Conservation (phyloP, 2,329 filamentous ascomycete species). For the Blumeria hordei region DNA sequence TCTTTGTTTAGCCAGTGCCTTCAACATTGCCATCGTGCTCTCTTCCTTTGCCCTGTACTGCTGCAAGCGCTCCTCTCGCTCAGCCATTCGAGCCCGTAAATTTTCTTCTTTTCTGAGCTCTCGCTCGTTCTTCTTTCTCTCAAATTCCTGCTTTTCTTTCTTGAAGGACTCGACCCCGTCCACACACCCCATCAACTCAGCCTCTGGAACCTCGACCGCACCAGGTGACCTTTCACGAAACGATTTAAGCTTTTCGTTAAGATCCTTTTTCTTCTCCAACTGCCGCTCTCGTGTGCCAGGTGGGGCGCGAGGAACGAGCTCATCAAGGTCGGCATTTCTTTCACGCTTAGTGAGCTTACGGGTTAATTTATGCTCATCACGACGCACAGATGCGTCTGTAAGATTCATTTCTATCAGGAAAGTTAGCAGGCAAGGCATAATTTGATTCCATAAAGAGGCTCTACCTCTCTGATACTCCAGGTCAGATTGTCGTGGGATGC, state of each 20-base stretch:
- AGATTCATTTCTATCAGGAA: slow-evolving; percentile 15
- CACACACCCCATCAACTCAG: slow-evolving; percentile 53
- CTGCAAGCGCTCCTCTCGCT: slow-evolving; percentile 53
- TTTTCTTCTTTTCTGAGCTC: slow-evolving; percentile 67
- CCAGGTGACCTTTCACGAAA: slow-evolving; percentile 48
- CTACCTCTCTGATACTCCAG: slow-evolving; percentile 34
- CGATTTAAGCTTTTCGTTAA: slow-evolving; percentile 45
- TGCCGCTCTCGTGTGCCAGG: slow-evolving; percentile 60
- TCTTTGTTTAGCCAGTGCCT: slow-evolving; percentile 51
- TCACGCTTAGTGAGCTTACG: slow-evolving; percentile 38
- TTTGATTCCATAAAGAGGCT: not conserved
- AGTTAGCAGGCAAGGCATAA: not conserved
- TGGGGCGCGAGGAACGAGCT: slow-evolving; percentile 61
- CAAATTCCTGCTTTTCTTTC: slow-evolving; percentile 35
- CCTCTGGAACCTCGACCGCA: slow-evolving; percentile 40
- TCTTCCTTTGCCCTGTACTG: slow-evolving; percentile 57
- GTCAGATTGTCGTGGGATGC: slow-evolving; percentile 51
- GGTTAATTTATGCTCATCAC: slow-evolving; percentile 29
- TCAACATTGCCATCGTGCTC: slow-evolving; percentile 61
- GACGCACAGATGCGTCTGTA: slow-evolving; percentile 23
- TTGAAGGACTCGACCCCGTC: slow-evolving; percentile 44
- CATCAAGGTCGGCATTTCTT: slow-evolving; percentile 54
- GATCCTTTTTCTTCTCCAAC: slow-evolving; percentile 62
- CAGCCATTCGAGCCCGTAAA: slow-evolving; percentile 45
- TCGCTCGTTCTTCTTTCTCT: slow-evolving; percentile 59